These are phyloP conservation scores for Astraeus odoratus DNA, from an alignment of 768 basidiomycete genomes.

Conservation along the genomic window DNA sequence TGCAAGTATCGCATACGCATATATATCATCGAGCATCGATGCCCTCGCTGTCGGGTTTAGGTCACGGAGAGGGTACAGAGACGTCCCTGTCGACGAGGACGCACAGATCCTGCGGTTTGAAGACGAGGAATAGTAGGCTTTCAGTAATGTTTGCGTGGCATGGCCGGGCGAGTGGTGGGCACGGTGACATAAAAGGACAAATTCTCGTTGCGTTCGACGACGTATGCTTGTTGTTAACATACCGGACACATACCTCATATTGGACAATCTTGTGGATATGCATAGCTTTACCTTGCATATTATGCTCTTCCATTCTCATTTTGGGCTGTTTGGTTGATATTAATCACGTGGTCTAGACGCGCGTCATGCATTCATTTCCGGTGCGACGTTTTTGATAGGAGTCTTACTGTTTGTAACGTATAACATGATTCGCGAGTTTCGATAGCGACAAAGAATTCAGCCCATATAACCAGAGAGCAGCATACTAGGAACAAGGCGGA, in stretches of 20 bases:
- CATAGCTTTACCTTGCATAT: background rate
- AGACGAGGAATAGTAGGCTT: conserved; percentile 50
- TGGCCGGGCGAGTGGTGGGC: background rate
- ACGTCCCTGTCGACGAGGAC: conserved; percentile 80
- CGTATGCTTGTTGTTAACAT: background rate
- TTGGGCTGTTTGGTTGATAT: background rate
- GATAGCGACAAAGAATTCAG: background rate
- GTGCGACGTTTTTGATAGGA: no score
- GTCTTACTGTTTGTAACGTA: background rate
- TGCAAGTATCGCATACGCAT: conserved; percentile 65
- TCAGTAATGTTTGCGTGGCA: background rate
- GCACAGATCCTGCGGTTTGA: conserved; percentile 82
- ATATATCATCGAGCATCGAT: conserved; percentile 45
- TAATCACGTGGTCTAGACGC: background rate
- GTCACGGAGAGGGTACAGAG: conserved; percentile 61
- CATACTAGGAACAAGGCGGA: background rate
- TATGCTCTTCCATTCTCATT: background rate
- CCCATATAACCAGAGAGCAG: no score
- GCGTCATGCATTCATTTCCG: no score
- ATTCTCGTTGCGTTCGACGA: background rate
- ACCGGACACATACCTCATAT: background rate
- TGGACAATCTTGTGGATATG: background rate
- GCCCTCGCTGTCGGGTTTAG: conserved; percentile 32
- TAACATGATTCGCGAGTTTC: background rate
- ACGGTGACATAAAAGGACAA: background rate